Evolutionary conservation across 1,284 basidiomycete genomes (phyloP).

Genomic region (Sutorius eximius): DNA sequence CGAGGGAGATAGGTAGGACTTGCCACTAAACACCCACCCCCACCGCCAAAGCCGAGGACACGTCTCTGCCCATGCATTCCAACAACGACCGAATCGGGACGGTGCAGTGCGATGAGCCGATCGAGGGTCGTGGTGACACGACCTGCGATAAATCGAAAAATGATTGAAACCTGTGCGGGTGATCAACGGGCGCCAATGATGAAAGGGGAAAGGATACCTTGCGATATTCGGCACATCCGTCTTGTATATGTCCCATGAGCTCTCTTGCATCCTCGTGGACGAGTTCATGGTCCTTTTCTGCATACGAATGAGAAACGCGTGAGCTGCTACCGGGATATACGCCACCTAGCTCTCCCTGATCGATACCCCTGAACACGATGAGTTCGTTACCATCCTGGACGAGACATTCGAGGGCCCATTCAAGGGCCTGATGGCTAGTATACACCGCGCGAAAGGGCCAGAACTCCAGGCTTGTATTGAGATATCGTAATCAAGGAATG

Average conservation of each 20-base stretch:
- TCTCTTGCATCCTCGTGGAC: conserved; percentile 87
- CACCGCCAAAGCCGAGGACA: conserved; percentile 54
- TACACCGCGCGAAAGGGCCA: no score
- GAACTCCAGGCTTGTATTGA: no score
- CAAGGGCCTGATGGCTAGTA: conserved; percentile 62
- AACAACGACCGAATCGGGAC: conserved; percentile 92
- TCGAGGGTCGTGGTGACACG: conserved; percentile 87
- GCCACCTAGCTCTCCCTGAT: conserved; percentile 78
- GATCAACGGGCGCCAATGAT: background rate
- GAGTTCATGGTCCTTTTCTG: conserved; percentile 78
- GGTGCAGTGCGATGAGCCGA: conserved; percentile 91
- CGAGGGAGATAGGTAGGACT: conserved; percentile 40
- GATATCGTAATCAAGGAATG: no score
- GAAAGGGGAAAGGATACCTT: conserved; percentile 45
- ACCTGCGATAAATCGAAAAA: conserved; percentile 93
- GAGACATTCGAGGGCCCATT: conserved; percentile 86
- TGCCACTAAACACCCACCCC: conserved; percentile 57
- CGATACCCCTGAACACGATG: conserved; percentile 88
- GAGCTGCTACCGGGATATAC: background rate
- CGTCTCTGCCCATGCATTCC: conserved; percentile 80
- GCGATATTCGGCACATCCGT: conserved; percentile 78
- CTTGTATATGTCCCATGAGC: conserved; percentile 77
- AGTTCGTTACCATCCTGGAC: conserved; percentile 94
- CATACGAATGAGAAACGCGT: background rate
- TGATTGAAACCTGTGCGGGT: conserved; percentile 67